These are phyloP conservation scores for Saccharomyces hybrid DNA, from an alignment of 1,139 yeast genomes.

Conservation along the genomic window DNA sequence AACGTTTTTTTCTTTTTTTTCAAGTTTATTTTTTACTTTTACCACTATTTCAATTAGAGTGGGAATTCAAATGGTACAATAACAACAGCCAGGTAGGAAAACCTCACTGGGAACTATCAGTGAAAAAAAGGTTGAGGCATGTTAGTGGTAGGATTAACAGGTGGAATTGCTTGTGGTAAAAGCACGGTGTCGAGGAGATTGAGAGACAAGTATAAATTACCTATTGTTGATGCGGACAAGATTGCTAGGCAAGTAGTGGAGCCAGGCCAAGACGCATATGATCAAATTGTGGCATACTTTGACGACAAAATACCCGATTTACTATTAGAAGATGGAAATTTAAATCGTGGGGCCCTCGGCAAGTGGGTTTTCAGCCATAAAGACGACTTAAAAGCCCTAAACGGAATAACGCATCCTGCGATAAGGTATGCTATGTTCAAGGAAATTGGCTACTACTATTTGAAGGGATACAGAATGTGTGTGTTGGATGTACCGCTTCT, in stretches of 20 bases:
- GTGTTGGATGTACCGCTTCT: conserved; percentile 84
- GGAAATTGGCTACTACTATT: conserved; percentile 53
- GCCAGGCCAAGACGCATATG: conserved; percentile 71
- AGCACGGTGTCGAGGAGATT: conserved; percentile 74
- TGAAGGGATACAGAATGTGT: conserved; percentile 46
- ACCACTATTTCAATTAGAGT: background rate
- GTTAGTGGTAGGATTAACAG: conserved; percentile 90
- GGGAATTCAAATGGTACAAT: background rate
- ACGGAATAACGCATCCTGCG: conserved; percentile 83
- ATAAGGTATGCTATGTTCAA: conserved; percentile 61
- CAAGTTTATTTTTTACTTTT: background rate
- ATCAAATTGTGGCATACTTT: conserved; percentile 56
- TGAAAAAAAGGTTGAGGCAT: conserved; percentile 33
- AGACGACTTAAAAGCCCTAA: conserved; percentile 48
- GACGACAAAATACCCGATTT: conserved; percentile 48
- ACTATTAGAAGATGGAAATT: conserved; percentile 41
- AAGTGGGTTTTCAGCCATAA: conserved; percentile 65
- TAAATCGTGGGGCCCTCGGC: conserved; percentile 74
- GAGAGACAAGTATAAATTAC: conserved; percentile 43
- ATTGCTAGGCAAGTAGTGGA: conserved; percentile 80
- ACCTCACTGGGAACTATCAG: background rate
- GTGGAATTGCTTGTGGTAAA: conserved; percentile 95
- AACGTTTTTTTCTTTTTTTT: background rate
- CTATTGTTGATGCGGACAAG: conserved; percentile 81
- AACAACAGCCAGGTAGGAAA: background rate